These are phyloP conservation scores for Neofusicoccum laricinum DNA, from an alignment of 2,329 filamentous ascomycete genomes.

Conservation along the genomic window DNA sequence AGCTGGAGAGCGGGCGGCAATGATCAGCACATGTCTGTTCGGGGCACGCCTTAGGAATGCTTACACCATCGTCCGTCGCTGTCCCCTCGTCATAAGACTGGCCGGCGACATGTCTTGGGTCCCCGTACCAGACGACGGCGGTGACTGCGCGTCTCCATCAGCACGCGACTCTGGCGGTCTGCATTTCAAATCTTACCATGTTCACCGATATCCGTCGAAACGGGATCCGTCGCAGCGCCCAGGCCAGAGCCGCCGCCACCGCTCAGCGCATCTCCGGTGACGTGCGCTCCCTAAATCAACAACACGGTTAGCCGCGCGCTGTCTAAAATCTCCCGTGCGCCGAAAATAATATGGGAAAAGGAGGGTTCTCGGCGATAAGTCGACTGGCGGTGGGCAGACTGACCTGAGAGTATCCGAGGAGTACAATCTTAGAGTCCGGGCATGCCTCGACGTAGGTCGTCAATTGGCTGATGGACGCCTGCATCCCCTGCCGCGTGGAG, in stretches of 20 bases:
- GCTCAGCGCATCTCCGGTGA: conserved; percentile 11
- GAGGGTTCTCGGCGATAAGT: conserved; percentile 1
- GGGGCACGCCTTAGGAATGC: conserved; percentile 1
- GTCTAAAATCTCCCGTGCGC: conserved; percentile 7
- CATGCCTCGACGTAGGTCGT: conserved; percentile 8
- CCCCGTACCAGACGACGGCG: conserved; percentile 9
- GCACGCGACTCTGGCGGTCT: conserved; percentile 6
- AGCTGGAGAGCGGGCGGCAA: neutral
- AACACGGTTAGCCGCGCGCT: conserved; percentile 13
- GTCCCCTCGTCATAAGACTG: conserved; percentile 5
- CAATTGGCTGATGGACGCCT: conserved; percentile 2
- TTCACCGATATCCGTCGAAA: conserved; percentile 4
- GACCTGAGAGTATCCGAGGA: conserved; percentile 13
- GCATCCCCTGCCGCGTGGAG: neutral
- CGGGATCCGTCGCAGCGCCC: conserved; percentile 11
- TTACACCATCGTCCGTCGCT: neutral
- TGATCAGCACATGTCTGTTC: neutral
- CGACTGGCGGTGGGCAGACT: neutral
- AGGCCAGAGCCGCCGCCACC: conserved; percentile 11
- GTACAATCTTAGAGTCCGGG: conserved; percentile 4
- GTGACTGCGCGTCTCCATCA: conserved; percentile 1
- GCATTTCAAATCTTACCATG: conserved; percentile 14
- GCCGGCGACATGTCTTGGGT: conserved; percentile 1
- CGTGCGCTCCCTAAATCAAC: conserved; percentile 13
- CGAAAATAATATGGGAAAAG: conserved; percentile 12